Conservation (phyloP, 495 filamentous ascomycete species). For the Xylaria bambusicola region DNA sequence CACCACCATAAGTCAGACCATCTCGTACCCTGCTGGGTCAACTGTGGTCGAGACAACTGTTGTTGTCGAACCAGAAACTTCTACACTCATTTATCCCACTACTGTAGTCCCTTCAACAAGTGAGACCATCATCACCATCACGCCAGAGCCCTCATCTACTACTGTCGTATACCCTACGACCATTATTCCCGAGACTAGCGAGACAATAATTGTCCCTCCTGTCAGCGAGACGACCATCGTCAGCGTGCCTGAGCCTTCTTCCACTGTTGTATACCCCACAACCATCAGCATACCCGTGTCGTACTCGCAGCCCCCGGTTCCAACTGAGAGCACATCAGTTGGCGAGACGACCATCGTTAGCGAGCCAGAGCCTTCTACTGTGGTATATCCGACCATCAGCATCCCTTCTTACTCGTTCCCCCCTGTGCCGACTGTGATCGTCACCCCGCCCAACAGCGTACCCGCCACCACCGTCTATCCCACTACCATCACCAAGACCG, state of each 20-base stretch:
- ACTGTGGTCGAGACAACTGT: slow-evolving; percentile 21
- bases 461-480: slow-evolving; percentile 22
- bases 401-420: not conserved
- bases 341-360: not conserved
- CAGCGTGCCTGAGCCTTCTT: not conserved
- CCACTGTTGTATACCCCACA: not conserved
- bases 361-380: slow-evolving; percentile 25
- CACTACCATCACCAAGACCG: slow-evolving; percentile 23
- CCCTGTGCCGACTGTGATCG: not conserved
- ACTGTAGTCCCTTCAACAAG: not conserved
- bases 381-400: slow-evolving; percentile 16
- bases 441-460: not conserved
- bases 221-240: not conserved
- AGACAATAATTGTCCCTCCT: not conserved
- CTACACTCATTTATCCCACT: not conserved
- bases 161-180: slow-evolving; percentile 6
- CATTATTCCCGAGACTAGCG: too few species aligned
- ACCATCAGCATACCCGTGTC: not conserved
- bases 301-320: not conserved
- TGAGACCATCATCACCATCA: slow-evolving; percentile 1
- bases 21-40: slow-evolving; percentile 21
- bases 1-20: too few species aligned
- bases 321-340: not conserved
- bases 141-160: too few species aligned
- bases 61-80: not conserved